phyloP scores from a whole-genome alignment of 192 early-diverging fungal genomes.

The Coemansia sp. region DNA sequence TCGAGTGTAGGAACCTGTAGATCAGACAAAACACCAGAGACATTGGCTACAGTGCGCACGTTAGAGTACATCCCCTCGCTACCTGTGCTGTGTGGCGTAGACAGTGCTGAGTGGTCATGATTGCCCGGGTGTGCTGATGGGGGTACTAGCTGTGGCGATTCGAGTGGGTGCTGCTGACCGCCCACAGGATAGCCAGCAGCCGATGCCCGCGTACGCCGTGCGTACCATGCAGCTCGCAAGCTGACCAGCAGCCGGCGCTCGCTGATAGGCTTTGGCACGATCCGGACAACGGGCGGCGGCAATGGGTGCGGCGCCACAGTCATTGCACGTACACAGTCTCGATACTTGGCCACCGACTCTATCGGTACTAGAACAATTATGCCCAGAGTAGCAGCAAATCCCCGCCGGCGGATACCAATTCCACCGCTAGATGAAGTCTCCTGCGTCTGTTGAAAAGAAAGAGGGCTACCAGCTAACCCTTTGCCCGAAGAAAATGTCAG shows the following conservation, averaged over 20 bases:
- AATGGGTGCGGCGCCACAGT: slow-evolving; percentile 28
- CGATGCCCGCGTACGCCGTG: slow-evolving; percentile 18
- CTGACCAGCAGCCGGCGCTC: slow-evolving; percentile 32
- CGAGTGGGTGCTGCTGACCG: slow-evolving; percentile 4
- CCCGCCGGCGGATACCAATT: slow-evolving; percentile 12
- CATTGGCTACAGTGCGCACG: slow-evolving; percentile 20
- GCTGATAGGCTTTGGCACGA: slow-evolving; percentile 35
- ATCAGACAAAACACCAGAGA: background rate
- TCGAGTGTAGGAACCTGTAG: background rate
- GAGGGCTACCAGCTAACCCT: background rate
- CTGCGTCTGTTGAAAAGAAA: too few relatives aligned
- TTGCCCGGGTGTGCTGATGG: background rate
- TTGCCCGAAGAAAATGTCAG: slow-evolving; percentile 30
- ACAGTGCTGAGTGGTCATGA: slow-evolving; percentile 1
- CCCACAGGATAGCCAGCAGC: background rate
- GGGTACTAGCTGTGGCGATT: background rate
- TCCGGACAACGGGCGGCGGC: slow-evolving; percentile 39
- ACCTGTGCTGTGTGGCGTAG: slow-evolving; percentile 27
- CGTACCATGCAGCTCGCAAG: slow-evolving; percentile 29
- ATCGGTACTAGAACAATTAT: slow-evolving; percentile 36
- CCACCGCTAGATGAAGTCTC: too few relatives aligned
- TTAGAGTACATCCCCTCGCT: slow-evolving; percentile 38
- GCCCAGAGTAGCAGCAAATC: slow-evolving; percentile 31
- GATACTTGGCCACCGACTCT: slow-evolving; percentile 9
- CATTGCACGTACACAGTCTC: slow-evolving; percentile 19